Evolutionary conservation across 1,284 basidiomycete species (phyloP).

Genomic region (Albatrellus sp.): DNA sequence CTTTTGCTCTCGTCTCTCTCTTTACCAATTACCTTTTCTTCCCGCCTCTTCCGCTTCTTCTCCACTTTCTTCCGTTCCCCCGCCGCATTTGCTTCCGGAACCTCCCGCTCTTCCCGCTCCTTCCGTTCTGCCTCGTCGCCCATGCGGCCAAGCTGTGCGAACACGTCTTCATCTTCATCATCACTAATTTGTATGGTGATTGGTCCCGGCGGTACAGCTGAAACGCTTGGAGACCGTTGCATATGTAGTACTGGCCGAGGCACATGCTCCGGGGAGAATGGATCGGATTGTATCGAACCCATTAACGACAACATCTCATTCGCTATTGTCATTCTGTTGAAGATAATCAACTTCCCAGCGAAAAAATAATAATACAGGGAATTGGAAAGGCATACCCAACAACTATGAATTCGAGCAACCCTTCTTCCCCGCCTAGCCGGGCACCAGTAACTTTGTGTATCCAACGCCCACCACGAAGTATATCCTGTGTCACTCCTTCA

Average conservation of each 20-base stretch:
- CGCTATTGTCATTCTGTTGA: conserved; percentile 71
- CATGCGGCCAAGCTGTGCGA: conserved; percentile 23
- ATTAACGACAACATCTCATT: conserved; percentile 92
- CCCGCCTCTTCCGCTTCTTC: conserved; percentile 20
- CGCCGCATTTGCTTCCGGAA: conserved; percentile 15
- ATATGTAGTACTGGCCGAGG: conserved; percentile 17
- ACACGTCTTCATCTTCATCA: conserved; percentile 24
- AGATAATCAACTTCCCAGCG: conserved; percentile 4
- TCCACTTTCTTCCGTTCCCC: conserved; percentile 15
- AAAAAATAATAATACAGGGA: not conserved
- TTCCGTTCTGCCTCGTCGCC: conserved; percentile 18
- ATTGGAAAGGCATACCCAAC: conserved; percentile 57
- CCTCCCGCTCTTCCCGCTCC: conserved; percentile 18
- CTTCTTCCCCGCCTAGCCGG: conserved; percentile 59
- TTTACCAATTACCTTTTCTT: not conserved
- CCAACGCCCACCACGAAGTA: conserved; percentile 65
- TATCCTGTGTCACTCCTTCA: conserved; percentile 19
- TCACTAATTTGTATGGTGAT: conserved; percentile 8
- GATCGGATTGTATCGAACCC: conserved; percentile 81
- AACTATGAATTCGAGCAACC: conserved; percentile 77
- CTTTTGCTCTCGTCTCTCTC: not conserved
- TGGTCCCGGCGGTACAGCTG: too few species aligned
- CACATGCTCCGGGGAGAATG: conserved; percentile 61
- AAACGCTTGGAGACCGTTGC: not conserved
- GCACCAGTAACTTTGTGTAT: conserved; percentile 61